Evolutionary conservation across 2,329 filamentous ascomycete species (phyloP), one percentile per base, ranked within the genome.

Genomic region (Dryadomyces quercus-mongolicae): DNA sequence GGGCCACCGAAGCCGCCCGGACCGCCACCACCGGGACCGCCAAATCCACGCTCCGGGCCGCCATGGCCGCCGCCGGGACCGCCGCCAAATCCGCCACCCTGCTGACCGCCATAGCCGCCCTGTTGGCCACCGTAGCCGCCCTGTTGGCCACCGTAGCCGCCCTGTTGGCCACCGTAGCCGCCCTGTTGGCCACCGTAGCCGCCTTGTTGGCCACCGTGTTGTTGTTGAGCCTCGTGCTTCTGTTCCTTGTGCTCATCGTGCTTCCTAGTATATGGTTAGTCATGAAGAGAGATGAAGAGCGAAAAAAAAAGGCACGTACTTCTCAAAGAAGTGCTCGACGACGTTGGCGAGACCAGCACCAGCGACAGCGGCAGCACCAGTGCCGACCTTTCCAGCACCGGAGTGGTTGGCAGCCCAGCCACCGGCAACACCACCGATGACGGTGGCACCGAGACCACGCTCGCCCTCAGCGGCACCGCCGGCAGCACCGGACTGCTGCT

Each of bases 271-370:
- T 16, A 8, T 20, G 25, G 36, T 48, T 48, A 48, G 46, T 12
- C 46, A 45, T 15, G 38, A 16, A 46, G 44, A 12, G 3, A 22
- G 18, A 22, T 40, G 1, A 2, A 15, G 9, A 49, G 2, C 1
- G 31, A 10, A 1, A 8, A 25, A 1, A 8, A 25, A 20, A 2
- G 25, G 6, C 16, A 44, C 49, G 20, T n/a, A 55, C 58, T 60
- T 60, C 47, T 60, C 57, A 22, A 60, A 49, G 47, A 59, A 54
- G 62, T 74, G 63, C 65, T 75, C 74, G 7, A 79, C 57, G 42
- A 74, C 60, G 56, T 80, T 80, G 1, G 78, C 78, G 4, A 73
- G 75, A n/a, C 81, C 69, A 0, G 77, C 76, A 38, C 78, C 78
- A 16, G 71, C 74, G 1, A 76, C 68, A 0, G 73, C 70, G 12